These are phyloP conservation scores for Musa acuminata DNA, from an alignment of 176 grass and related monocot species.

Conservation along the genomic window DNA sequence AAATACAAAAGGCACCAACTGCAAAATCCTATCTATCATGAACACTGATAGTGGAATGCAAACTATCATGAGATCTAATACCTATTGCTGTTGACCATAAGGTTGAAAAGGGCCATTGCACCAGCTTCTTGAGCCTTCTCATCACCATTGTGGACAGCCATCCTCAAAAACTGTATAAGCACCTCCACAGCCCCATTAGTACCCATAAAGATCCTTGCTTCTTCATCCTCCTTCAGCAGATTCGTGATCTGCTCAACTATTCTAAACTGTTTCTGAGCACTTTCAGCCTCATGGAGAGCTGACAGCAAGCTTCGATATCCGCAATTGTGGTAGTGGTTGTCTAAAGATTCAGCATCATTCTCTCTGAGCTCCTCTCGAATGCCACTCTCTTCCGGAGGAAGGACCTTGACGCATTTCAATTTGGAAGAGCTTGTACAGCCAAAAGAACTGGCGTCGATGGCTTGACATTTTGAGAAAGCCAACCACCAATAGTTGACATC, in stretches of 20 bases:
- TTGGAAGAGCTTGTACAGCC: slow-evolving; percentile 55
- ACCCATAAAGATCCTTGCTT: slow-evolving; percentile 74
- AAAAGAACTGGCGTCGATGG: slow-evolving; percentile 35
- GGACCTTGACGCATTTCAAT: slow-evolving; percentile 43
- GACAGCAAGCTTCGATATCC: slow-evolving; percentile 57
- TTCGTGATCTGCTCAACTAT: slow-evolving; percentile 73
- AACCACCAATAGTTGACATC: slow-evolving; percentile 54
- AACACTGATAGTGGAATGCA: no score
- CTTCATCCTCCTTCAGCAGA: slow-evolving; percentile 78
- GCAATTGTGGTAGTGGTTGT: slow-evolving; percentile 27
- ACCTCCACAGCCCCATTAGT: slow-evolving; percentile 69
- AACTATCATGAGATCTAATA: slow-evolving; percentile 2
- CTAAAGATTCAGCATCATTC: slow-evolving; percentile 34
- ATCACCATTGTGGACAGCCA: slow-evolving; percentile 54
- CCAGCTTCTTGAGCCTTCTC: slow-evolving; percentile 62
- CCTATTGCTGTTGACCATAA: slow-evolving; percentile 55
- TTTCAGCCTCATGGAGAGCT: slow-evolving; percentile 54
- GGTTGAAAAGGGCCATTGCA: no score
- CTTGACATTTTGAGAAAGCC: slow-evolving; percentile 41
- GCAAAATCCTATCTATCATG: no score
- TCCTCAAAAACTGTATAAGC: slow-evolving; percentile 61
- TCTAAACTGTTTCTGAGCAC: slow-evolving; percentile 40
- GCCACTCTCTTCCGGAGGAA: slow-evolving; percentile 34
- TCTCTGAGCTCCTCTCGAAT: slow-evolving; percentile 32
- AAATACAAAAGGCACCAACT: no score